Conservation (phyloP, 768 basidiomycete genomes). For the Infundibulicybe gibba region DNA sequence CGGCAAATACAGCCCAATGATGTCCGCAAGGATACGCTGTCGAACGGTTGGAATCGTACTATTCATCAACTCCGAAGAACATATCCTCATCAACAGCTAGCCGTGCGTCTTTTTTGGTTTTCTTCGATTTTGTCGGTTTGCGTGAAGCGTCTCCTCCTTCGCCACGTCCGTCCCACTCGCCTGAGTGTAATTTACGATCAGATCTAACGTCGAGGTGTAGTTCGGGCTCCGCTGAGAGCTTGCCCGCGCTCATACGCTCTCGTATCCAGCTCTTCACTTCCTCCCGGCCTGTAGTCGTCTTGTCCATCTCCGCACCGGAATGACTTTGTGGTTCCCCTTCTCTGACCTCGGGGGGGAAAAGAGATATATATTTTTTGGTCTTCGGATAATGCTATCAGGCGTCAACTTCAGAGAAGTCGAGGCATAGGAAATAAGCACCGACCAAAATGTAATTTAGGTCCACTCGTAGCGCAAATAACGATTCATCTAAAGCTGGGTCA, state of each 20-base stretch:
- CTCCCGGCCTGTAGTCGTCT: constrained; percentile 49
- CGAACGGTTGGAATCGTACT: not conserved
- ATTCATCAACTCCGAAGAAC: constrained; percentile 39
- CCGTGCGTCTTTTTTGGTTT: constrained; percentile 2
- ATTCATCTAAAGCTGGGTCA: constrained; percentile 36
- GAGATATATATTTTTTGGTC: constrained; percentile 82
- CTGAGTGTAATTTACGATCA: not conserved
- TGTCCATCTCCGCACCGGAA: constrained; percentile 20
- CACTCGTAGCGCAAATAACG: constrained; percentile 65
- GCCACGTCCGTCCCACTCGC: constrained; percentile 1
- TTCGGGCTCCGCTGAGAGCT: constrained; percentile 62
- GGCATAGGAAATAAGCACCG: not conserved
- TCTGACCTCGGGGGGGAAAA: constrained; percentile 74
- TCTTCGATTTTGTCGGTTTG: not conserved
- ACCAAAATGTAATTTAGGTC: constrained; percentile 92
- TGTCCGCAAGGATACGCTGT: not conserved
- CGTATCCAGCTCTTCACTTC: constrained; percentile 59
- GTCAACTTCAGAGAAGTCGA: not conserved
- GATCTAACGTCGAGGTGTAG: constrained; percentile 22
- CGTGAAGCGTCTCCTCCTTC: not conserved
- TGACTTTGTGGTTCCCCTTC: constrained; percentile 19
- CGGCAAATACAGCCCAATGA: not conserved
- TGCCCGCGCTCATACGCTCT: constrained; percentile 56
- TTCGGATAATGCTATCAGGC: constrained; percentile 75
- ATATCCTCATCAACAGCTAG: constrained; percentile 23